phyloP scores from a whole-genome alignment of 2,329 filamentous ascomycete species.

The Colletotrichum sp. region DNA sequence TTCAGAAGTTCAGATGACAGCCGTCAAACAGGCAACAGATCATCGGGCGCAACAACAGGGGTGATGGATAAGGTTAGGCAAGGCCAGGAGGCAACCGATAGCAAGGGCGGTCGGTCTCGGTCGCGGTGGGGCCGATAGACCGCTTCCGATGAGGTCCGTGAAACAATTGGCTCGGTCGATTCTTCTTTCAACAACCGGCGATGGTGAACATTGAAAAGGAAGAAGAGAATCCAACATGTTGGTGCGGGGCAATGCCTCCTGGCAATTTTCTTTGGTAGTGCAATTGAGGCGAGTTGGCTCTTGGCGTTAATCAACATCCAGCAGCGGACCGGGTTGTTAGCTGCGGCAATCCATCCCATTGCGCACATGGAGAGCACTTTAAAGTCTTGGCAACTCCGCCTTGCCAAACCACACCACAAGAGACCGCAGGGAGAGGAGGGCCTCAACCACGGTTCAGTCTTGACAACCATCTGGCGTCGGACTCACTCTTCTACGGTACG shows the following conservation, averaged over 20 bases:
- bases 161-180: not conserved
- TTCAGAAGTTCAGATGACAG: conserved; percentile 4
- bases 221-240: not conserved
- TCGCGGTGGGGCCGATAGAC: conserved; percentile 3
- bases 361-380: not conserved
- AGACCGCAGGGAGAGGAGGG: not conserved
- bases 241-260: not conserved
- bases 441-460: not conserved
- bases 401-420: not conserved
- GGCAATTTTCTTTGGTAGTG: not conserved
- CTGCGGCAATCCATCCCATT: conserved; percentile 12
- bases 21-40: not conserved
- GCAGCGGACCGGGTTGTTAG: conserved; percentile 8
- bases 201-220: not conserved
- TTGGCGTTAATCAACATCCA: conserved; percentile 16
- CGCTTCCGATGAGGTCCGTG: not conserved
- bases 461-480: not conserved
- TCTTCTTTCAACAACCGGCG: not conserved
- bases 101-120: not conserved
- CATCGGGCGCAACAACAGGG: not conserved
- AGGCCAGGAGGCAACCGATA: not conserved
- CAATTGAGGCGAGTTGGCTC: not conserved
- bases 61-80: not conserved
- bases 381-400: conserved; percentile 15
- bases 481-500: not conserved